phyloP scores from a whole-genome alignment of 2,329 filamentous ascomycete species.

The Sclerotinia subarctica region DNA sequence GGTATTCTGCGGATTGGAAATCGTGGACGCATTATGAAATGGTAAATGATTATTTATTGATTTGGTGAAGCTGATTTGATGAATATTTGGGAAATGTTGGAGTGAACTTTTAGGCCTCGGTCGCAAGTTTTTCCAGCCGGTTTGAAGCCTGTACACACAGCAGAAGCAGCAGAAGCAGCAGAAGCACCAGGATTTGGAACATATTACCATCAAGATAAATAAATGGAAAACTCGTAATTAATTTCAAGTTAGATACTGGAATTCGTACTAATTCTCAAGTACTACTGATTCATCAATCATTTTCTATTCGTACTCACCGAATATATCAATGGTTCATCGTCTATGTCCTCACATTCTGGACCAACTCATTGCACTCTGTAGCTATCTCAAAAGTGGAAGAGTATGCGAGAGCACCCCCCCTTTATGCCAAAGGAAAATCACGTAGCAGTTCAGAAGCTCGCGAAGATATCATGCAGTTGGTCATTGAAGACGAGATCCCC shows the following conservation, averaged over 20 bases:
- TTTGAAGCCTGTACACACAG: neutral
- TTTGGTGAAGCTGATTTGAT: neutral
- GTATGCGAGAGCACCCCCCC: neutral
- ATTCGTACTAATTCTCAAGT: neutral
- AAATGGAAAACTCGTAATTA: neutral
- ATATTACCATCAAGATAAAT: neutral
- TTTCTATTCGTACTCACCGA: too few species aligned
- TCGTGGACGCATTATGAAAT: conserved; percentile 36
- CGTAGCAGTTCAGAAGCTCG: too few species aligned
- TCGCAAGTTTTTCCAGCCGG: conserved; percentile 18
- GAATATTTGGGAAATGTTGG: neutral
- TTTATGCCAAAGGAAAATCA: neutral
- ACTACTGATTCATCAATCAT: neutral
- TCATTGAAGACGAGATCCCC: neutral
- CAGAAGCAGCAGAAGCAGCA: neutral
- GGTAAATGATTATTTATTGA: neutral
- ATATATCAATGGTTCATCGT: neutral
- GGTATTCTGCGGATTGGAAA: conserved; percentile 42
- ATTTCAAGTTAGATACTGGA: neutral
- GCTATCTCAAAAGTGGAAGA: neutral
- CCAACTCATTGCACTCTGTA: neutral
- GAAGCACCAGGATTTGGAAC: neutral
- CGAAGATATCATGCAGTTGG: neutral
- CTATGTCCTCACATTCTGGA: neutral
- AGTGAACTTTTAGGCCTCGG: conserved; percentile 5